These are phyloP conservation scores for Acorus calamus DNA, from an alignment of 106 monocot genomes.

Conservation along the genomic window DNA sequence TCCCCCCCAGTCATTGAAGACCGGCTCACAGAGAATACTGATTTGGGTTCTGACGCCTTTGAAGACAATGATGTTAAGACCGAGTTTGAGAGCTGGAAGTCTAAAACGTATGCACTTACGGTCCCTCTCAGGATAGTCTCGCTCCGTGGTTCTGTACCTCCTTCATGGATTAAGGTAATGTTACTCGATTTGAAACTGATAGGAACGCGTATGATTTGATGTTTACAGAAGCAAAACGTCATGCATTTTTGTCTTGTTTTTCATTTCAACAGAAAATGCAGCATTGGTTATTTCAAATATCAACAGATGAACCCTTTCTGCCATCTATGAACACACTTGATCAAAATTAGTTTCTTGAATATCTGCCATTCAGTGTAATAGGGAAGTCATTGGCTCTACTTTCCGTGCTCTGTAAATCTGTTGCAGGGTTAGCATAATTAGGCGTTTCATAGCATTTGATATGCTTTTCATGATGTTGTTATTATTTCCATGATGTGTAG, in stretches of 20 bases:
- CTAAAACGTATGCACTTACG: constrained; percentile 66
- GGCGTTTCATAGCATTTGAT: too few species aligned
- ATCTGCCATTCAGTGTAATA: too few species aligned
- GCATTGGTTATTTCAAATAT: too few species aligned
- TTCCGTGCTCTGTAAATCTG: background rate
- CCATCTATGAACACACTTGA: too few species aligned
- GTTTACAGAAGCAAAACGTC: background rate
- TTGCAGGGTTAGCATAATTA: background rate
- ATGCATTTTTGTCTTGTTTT: background rate
- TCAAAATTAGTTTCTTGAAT: too few species aligned
- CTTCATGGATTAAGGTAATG: constrained; percentile 84
- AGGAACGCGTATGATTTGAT: background rate
- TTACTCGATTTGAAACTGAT: background rate
- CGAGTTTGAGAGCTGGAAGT: constrained; percentile 71
- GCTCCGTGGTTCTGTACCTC: constrained; percentile 62
- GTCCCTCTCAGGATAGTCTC: constrained; percentile 80
- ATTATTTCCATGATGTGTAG: constrained; percentile 18
- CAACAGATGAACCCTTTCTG: too few species aligned
- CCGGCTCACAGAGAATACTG: constrained; percentile 7
- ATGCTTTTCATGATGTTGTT: background rate
- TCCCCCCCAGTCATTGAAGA: too few species aligned
- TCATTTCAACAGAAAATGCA: background rate
- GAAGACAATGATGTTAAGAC: constrained; percentile 47
- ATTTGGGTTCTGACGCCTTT: background rate
- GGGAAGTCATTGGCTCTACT: background rate